These are phyloP conservation scores for Oemleria cerasiformis DNA, from an alignment of 306 rosid species.

Conservation along the genomic window DNA sequence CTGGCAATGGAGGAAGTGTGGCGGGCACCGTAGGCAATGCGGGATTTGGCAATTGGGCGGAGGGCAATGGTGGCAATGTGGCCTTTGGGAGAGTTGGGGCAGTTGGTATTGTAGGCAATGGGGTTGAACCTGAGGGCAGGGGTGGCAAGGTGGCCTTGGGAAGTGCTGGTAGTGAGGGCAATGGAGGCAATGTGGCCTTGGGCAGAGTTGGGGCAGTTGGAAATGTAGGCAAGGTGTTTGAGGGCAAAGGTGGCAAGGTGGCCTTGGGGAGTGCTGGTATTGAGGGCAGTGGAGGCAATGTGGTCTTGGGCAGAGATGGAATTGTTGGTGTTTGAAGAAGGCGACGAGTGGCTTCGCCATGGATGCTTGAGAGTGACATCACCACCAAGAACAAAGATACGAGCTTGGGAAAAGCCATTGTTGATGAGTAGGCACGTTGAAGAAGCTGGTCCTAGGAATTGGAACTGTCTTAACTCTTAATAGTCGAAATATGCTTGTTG, in stretches of 20 bases:
- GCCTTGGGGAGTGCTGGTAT: slow-evolving; percentile 13
- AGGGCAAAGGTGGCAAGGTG: slow-evolving; percentile 6
- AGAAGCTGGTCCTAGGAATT: not conserved
- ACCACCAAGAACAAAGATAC: not conserved
- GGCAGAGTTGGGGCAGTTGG: slow-evolving; percentile 20
- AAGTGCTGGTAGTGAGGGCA: slow-evolving; percentile 14
- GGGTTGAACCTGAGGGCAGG: not conserved
- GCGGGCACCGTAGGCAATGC: not conserved
- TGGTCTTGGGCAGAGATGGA: slow-evolving; percentile 12
- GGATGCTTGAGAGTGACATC: slow-evolving; percentile 4
- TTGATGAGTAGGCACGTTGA: not conserved
- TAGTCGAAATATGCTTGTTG: not conserved
- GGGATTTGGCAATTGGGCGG: slow-evolving; percentile 10
- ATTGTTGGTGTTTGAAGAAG: slow-evolving; percentile 14
- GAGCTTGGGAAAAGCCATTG: slow-evolving; percentile 7
- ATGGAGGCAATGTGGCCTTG: slow-evolving; percentile 17
- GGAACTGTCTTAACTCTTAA: not conserved
- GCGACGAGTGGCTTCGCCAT: slow-evolving; percentile 11
- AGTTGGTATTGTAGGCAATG: not conserved
- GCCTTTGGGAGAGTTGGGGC: slow-evolving; percentile 15
- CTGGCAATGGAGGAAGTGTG: slow-evolving; percentile 12
- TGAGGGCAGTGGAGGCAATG: slow-evolving; percentile 14
- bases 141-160: slow-evolving; percentile 15
- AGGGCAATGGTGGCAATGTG: slow-evolving; percentile 15
- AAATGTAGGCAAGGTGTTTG: slow-evolving; percentile 7